Base-by-base conservation (phyloP, 2,329 filamentous ascomycete species). In the Fusarium citri region DNA sequence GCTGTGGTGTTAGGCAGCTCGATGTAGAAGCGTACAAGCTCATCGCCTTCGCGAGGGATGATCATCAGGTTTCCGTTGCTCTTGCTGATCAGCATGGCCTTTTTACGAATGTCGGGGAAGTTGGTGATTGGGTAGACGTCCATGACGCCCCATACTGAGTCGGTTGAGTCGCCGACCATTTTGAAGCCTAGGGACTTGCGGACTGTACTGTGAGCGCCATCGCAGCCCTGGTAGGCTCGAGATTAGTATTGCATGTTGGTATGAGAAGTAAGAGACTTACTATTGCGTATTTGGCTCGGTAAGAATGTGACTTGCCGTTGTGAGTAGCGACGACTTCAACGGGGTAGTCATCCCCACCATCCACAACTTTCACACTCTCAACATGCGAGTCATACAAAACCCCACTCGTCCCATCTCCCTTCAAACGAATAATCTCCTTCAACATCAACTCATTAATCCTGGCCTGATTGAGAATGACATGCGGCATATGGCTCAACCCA, bases 401-500 rank as follows among this genome's bases (percentile, higher is more conserved):
- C 0, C 58, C 65, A 25, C 53, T 40, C 0, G 42, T 56, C 0
- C 56, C 41, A 46, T 50, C 59, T 18, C 30, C 58, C 8, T 59
- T 55, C 15, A 54, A 9, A 0, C 61, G 23, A 5, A 74, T 64
- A 1, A 72, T 64, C 10, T 74, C 69, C 4, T 73, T 66, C 0
- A 74, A 47, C 28, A 74, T 70, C 3, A 73, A 50, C 4, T 74
- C 72, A 15, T 66, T 66, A 0, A 74, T 74, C 0, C 69, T 69
- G 0, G 72, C 72, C 7, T 74, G 72, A 69, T 92, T 90, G 15
- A 94, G 77, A 3, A 92, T 88, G 2, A 90, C 86, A 75, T 93
- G 87, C 59, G 88, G 87, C 69, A 91, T 92, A 8, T 86, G 84
- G 23, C 85, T 89, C 51, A 91, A 81, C 1, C 87, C 88, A 1